Base-by-base conservation (phyloP, 2,329 filamentous ascomycete species). In the Aspergillus alliaceus region DNA sequence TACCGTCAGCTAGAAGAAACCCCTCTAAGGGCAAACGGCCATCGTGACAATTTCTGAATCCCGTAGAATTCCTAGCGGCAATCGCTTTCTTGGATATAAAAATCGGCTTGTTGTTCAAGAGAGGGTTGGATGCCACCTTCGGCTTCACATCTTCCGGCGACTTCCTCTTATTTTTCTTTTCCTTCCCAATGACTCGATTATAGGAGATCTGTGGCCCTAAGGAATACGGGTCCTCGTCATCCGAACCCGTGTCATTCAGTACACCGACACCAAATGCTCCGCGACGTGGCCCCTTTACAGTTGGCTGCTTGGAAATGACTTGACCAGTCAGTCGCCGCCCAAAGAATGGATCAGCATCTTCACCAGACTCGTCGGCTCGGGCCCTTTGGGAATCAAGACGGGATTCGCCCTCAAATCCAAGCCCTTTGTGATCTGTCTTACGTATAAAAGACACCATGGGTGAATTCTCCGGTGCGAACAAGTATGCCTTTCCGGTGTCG, bases 221-320 rank as follows among this genome's bases (percentile, higher is more conserved):
- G 57, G 93, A 90, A 70, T 96, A 98, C 0, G 91, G 90, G 67
- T 97, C 93, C 66, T 98, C 95, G 46, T 97, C 93, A 64, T 98
- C 95, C 4, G 93, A 97, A 11, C 92, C 93, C 20, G 88, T 95
- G 64, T 97, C 93, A 66, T 98, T 97, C 46, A 98, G 76, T 1
- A 97, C 82, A 0, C 93, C 93, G 14, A 96, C 88, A 0, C 93
- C 93, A 62, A 98, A 91, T 0, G 90, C 91, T 2, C 89, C 85
- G 52, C 82, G 82, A 1, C 67, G 70, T 57, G 79, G 78, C 66
- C 72, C 75, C 67, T 87, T 89, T 55, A 85, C 84, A 53, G 80
- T 82, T 24, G 71, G 58, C 58, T 66, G 64, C 51, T 79, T 80
- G 34, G 69, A 56, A 57, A 77, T 78, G 24, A 61, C 60, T 56